These are phyloP conservation scores for Macaranga tanarius DNA, from an alignment of 441 rosid species.

Conservation along the genomic window DNA sequence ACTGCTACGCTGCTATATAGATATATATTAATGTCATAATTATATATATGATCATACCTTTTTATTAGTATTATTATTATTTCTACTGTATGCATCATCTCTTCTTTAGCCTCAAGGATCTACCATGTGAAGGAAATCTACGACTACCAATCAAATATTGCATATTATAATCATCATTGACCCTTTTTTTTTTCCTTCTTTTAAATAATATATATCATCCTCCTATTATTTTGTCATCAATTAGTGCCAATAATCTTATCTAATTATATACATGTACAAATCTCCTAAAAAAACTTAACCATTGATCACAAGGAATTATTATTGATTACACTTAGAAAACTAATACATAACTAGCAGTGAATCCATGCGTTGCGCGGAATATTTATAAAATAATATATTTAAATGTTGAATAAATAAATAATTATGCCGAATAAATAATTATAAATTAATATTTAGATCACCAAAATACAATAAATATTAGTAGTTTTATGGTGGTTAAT, in stretches of 20 bases:
- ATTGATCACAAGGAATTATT: background rate
- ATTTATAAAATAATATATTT: too few relatives aligned
- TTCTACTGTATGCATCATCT: background rate
- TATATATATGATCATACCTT: slow-evolving; percentile 1
- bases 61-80: background rate
- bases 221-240: slow-evolving; percentile 22
- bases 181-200: slow-evolving; percentile 12
- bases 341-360: too few relatives aligned
- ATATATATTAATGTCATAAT: background rate
- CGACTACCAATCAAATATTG: slow-evolving; percentile 25
- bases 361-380: too few relatives aligned
- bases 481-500: too few relatives aligned
- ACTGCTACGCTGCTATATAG: background rate
- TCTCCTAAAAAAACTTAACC: background rate
- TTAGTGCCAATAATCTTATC: slow-evolving; percentile 1
- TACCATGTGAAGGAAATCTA: slow-evolving; percentile 37
- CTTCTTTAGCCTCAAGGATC: slow-evolving; percentile 21
- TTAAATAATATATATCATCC: background rate
- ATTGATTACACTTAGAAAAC: background rate
- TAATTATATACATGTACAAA: background rate
- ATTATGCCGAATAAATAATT: too few relatives aligned
- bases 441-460: too few relatives aligned
- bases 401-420: too few relatives aligned
- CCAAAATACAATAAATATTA: too few relatives aligned
- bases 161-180: slow-evolving; percentile 23